Percentiles rank a stretch among this genome's conserved stretches.
These are phyloP conservation scores for Vitis rotundifolia DNA, from an alignment of 164 flowering plant species.

Conservation along the genomic window DNA sequence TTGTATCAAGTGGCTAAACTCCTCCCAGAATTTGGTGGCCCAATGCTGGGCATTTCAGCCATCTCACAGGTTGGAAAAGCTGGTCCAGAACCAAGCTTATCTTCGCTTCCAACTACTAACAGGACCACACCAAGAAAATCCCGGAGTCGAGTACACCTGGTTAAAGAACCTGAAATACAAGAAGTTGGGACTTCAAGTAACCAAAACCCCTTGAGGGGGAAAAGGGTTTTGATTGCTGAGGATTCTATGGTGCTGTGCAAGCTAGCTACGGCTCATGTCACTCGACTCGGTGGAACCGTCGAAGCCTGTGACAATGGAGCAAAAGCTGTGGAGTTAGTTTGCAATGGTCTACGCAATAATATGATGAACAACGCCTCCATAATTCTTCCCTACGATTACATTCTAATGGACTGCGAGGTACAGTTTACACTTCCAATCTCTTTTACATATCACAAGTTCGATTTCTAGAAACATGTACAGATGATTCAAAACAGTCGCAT, in stretches of 20 bases:
- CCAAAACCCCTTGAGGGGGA: conserved; percentile 42
- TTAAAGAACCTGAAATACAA: conserved; percentile 7
- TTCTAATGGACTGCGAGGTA: conserved; percentile 77
- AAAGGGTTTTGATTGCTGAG: conserved; percentile 62
- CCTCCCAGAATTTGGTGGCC: conserved; percentile 53
- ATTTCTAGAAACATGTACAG: too few relatives aligned
- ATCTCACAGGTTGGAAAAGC: not conserved
- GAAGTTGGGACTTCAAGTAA: not conserved
- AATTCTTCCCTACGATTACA: conserved; percentile 41
- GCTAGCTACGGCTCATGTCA: conserved; percentile 19
- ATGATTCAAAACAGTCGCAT: too few relatives aligned
- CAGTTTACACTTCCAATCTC: not conserved
- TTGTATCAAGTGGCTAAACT: conserved; percentile 24
- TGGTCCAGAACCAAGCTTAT: not conserved
- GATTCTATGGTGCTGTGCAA: conserved; percentile 29
- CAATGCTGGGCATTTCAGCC: not conserved
- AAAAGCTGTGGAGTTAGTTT: conserved; percentile 36
- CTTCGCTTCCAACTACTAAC: too few relatives aligned
- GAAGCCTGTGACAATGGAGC: conserved; percentile 51
- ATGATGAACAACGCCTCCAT: not conserved
- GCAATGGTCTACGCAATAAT: conserved; percentile 23
- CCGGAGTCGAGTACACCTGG: not conserved
- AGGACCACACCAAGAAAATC: too few relatives aligned
- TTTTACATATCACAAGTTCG: too few relatives aligned
- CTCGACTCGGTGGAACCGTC: conserved; percentile 43